Evolutionary conservation across 2,329 filamentous ascomycete species (phyloP), one percentile per base, ranked within the genome.

Genomic region (Fusarium sp.): DNA sequence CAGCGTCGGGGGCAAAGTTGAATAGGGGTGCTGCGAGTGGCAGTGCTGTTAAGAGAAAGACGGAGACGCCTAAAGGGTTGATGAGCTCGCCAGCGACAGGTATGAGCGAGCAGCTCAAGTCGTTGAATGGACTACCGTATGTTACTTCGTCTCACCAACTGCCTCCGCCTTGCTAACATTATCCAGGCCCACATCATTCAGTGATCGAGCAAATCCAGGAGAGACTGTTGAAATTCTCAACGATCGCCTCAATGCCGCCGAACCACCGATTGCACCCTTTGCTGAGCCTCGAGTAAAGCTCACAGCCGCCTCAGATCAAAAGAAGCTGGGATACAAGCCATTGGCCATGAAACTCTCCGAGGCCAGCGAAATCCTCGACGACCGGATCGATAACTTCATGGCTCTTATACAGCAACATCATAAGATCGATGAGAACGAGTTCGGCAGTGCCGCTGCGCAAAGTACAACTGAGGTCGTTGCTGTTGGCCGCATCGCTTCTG

Each of bases 341-440:
- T 92, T 98, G 87, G 93, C 94, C 5, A 98, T 98, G 95, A 97
- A 98, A 79, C 87, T 96, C 12, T 95, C 94, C 10, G 95, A 98
- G 81, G 91, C 94, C 0, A 97, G 96, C 9, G 95, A 98, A 81
- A 94, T 98, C 49, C 88, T 98, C 13, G 96, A 99, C 83, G 96
- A 98, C 82, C 89, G 95, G 77, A 98, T 99, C 84, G 95, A 98
- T 77, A 94, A 95, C 72, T 98, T 98, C 78, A 88, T 90, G 67
- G 84, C 86, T n/a, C 82, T 95, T 4, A 87, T 97, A 10, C 91
- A 94, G 82, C 89, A 92, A 63, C 87, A 95, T 74, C 90, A 97
- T 82, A 86, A 89, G 20, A 85, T 98, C 11, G 93, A 96, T 24
- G 92, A 96, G 67, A 89, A 90, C 24, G 92, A 90, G 1, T 97